Conservation (phyloP, 2,329 filamentous ascomycete species). For the Penicillium expansum region DNA sequence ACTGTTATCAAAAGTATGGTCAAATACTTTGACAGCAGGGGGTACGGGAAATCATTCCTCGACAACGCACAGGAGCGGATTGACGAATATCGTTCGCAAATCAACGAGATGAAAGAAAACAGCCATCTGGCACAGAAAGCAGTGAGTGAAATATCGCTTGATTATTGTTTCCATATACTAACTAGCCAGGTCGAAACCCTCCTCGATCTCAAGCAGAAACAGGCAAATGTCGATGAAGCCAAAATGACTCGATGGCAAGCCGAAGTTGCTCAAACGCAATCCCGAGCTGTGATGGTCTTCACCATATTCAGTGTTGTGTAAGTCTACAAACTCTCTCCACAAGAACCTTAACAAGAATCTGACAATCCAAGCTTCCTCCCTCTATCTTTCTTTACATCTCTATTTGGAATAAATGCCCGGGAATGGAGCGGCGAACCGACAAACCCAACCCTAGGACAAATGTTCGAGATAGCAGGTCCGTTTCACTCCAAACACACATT, state of each 20-base stretch:
- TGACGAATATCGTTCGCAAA: slow-evolving; percentile 55
- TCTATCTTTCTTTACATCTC: slow-evolving; percentile 62
- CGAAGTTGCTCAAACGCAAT: slow-evolving; percentile 61
- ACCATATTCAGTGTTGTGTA: slow-evolving; percentile 63
- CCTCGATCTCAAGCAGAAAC: slow-evolving; percentile 65
- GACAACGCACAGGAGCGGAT: slow-evolving; percentile 53
- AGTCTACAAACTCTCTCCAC: slow-evolving; percentile 4
- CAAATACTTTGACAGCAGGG: slow-evolving; percentile 31
- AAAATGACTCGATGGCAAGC: slow-evolving; percentile 62
- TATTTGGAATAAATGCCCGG: slow-evolving; percentile 64
- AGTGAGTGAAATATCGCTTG: slow-evolving; percentile 31
- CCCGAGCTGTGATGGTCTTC: slow-evolving; percentile 58
- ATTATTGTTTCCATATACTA: not conserved
- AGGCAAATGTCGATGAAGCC: slow-evolving; percentile 65
- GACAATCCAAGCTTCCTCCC: slow-evolving; percentile 51
- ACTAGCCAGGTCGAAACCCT: slow-evolving; percentile 57
- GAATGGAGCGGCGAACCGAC: slow-evolving; percentile 55
- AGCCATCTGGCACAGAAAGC: slow-evolving; percentile 59
- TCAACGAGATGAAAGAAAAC: slow-evolving; percentile 58
- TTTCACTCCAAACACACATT: not conserved
- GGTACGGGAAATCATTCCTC: slow-evolving; percentile 52
- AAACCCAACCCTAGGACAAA: slow-evolving; percentile 36
- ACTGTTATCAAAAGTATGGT: slow-evolving; percentile 46
- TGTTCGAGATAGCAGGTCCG: slow-evolving; percentile 32
- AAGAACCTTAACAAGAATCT: not conserved